Base-by-base conservation (phyloP, 768 basidiomycete species). In the Botryobasidium botryosum region DNA sequence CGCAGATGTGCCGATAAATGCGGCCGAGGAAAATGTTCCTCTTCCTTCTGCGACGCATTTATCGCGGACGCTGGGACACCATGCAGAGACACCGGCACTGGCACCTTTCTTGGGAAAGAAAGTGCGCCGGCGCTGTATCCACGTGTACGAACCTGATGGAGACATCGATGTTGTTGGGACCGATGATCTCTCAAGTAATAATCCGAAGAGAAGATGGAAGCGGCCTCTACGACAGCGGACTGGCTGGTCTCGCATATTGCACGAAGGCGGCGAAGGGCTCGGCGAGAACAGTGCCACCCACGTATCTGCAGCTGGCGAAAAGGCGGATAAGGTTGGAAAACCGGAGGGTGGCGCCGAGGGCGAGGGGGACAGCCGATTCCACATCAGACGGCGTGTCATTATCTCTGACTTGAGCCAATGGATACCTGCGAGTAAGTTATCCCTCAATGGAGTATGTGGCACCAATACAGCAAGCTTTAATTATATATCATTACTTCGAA, bases 1-100 rank as follows among this genome's bases (percentile, higher is more conserved):
- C n/a, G n/a, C n/a, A n/a, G n/a, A n/a, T n/a, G n/a, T n/a, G n/a
- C n/a, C n/a, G n/a, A n/a, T n/a, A n/a, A n/a, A n/a, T n/a, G n/a
- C n/a, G n/a, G n/a, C n/a, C n/a, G n/a, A n/a, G n/a, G n/a, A n/a
- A n/a, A n/a, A n/a, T n/a, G n/a, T n/a, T n/a, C n/a, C n/a, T n/a
- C n/a, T n/a, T n/a, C n/a, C n/a, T n/a, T n/a, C n/a, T n/a, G n/a
- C n/a, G n/a, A n/a, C n/a, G n/a, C 60, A 67, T n/a, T 51, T 72
- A 21, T 64, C 68, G 6, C 62, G 64, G 36, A 69, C 69, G 6
- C 61, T 72, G 8, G 70, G 71, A 21, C 59, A 66, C 49, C 70
- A 73, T 43, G 60, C 57, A n/a, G 71, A 72, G 44, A 65, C 69
- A 6, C 66, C 70, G 23, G 66, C 67, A 1, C 62, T 72, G 17